Evolutionary conservation across 2,329 filamentous ascomycete species (phyloP), one percentile per base, ranked within the genome.

Genomic region (Penicillium palitans): DNA sequence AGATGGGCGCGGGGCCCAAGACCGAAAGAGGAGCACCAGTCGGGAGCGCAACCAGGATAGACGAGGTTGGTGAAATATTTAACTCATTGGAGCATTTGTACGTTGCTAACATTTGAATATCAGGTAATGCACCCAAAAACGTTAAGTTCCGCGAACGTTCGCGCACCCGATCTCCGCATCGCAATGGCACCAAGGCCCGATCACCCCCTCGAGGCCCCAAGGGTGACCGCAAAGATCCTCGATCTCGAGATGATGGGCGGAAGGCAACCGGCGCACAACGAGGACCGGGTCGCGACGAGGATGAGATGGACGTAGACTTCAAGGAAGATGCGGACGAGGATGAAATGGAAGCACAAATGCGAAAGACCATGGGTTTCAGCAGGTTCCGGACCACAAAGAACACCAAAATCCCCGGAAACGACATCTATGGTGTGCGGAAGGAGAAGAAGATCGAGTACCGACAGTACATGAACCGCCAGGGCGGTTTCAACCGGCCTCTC

Each of bases 361-460:
- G 87, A 67, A 87, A 88, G 50, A 86, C 93, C 80, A 93, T 99
- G 90, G 95, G 95, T 2, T 97, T 99, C 70, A 87, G 87, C 19
- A 85, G 84, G 0, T 99, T 98, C 76, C 88, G 87, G 58, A 87
- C 86, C 25, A 98, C 95, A 21, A 96, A 98, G 76, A 87, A 90
- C 60, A 91, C 89, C 55, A 96, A 97, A 72, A 87, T 99, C 1
- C 83, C 85, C 0, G 95, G 95, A 2, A 99, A 99, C 72, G 87
- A 92, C 71, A 86, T 88, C 42, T 93, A 90, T 55, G 91, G 82
- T 0, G 87, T 97, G 52, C 82, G 88, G 66, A 97, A 95, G 81
- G 91, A 95, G 78, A 97, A 96, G 86, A 93, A 91, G 85, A 90
- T 88, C 15, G 86, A 96, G 80, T 98, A 97, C 72, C 84, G 95